Evolutionary conservation across 495 filamentous ascomycete species (phyloP).

Genomic region (Hypoxylon fuscum): DNA sequence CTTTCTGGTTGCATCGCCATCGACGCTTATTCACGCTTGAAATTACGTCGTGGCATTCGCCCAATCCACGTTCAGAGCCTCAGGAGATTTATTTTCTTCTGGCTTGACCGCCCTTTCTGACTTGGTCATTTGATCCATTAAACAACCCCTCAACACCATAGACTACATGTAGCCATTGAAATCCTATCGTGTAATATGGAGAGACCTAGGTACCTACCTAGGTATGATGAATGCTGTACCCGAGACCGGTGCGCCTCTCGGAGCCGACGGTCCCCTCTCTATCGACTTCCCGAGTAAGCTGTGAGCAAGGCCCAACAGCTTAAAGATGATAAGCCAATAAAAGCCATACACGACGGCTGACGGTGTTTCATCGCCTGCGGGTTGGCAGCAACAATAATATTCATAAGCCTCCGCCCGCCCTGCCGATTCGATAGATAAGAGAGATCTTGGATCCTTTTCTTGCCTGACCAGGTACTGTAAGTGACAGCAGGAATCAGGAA

Average conservation of each 20-base stretch:
- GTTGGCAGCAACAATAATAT: constrained; percentile 16
- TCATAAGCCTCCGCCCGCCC: constrained; percentile 15
- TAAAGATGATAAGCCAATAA: constrained; percentile 15
- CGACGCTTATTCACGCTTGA: constrained; percentile 29
- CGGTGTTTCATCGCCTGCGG: constrained; percentile 34
- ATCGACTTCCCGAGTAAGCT: not conserved
- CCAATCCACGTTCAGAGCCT: constrained; percentile 22
- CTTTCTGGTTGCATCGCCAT: constrained; percentile 18
- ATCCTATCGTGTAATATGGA: too few species aligned
- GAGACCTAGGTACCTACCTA: too few species aligned
- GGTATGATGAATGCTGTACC: not conserved
- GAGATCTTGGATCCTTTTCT: constrained; percentile 28
- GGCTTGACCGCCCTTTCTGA: constrained; percentile 33
- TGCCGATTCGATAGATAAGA: constrained; percentile 21
- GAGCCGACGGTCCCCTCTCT: constrained; percentile 6
- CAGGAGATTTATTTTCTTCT: constrained; percentile 27
- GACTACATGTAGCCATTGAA: too few species aligned
- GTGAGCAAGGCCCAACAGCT: constrained; percentile 15
- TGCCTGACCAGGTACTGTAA: constrained; percentile 21
- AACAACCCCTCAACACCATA: constrained; percentile 5
- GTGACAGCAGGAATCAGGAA: constrained; percentile 32
- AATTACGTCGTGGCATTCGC: constrained; percentile 36
- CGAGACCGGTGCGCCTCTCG: constrained; percentile 4
- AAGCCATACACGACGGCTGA: constrained; percentile 26
- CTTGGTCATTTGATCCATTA: constrained; percentile 24